These are phyloP conservation scores for Asterionellopsis glacialis DNA, from an alignment of 108 stramenopile genomes.

Conservation along the genomic window DNA sequence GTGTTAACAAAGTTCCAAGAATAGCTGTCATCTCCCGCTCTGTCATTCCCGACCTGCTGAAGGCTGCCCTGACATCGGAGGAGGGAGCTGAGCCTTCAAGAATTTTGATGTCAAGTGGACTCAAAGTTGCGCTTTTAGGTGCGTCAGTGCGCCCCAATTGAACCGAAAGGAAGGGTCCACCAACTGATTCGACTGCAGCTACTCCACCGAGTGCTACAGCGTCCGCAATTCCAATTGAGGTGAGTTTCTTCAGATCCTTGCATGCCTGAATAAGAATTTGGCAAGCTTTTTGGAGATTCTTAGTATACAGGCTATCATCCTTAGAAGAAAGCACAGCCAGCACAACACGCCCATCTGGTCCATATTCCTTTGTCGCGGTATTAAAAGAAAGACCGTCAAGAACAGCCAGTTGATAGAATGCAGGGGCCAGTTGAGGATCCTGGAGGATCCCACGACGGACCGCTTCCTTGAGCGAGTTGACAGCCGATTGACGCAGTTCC, in stretches of 20 bases:
- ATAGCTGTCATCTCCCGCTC: slow-evolving; percentile 86
- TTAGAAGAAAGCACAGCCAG: slow-evolving; percentile 51
- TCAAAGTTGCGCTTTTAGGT: slow-evolving; percentile 20
- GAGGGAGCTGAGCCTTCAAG: slow-evolving; percentile 46
- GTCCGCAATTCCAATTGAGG: slow-evolving; percentile 75
- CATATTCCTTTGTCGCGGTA: slow-evolving; percentile 45
- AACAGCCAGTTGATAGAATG: slow-evolving; percentile 70
- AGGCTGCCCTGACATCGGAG: slow-evolving; percentile 42
- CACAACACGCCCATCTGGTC: slow-evolving; percentile 75
- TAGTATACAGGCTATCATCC: slow-evolving; percentile 33
- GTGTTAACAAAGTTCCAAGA: slow-evolving; percentile 59
- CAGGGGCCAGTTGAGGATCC: slow-evolving; percentile 61
- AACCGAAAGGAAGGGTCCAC: slow-evolving; percentile 69
- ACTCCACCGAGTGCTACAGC: slow-evolving; percentile 77
- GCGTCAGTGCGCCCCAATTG: slow-evolving; percentile 74
- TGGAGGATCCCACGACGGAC: slow-evolving; percentile 75
- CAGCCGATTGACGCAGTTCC: slow-evolving; percentile 78
- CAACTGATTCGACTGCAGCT: slow-evolving; percentile 72
- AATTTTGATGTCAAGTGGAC: slow-evolving; percentile 54
- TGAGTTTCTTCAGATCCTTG: slow-evolving; percentile 65
- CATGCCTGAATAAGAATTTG: slow-evolving; percentile 52
- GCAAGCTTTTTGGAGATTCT: slow-evolving; percentile 47
- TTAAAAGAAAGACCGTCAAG: slow-evolving; percentile 72
- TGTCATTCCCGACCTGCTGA: slow-evolving; percentile 63
- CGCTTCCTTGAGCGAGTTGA: slow-evolving; percentile 65